Conservation (phyloP, 495 filamentous ascomycete genomes). For the Geopyxis carbonaria region DNA sequence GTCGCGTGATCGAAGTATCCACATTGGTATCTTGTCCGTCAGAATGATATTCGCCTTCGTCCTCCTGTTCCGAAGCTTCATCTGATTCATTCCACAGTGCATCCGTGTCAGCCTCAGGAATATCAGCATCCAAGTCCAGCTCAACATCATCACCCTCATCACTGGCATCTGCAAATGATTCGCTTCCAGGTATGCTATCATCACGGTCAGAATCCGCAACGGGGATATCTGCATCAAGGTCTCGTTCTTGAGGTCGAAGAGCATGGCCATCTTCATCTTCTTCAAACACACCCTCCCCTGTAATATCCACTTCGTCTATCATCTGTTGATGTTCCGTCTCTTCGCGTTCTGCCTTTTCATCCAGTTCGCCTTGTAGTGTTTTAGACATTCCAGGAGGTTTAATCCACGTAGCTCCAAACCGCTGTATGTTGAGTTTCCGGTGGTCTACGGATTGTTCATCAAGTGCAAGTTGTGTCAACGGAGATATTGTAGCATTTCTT, state of each 20-base stretch:
- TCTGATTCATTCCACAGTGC: conserved; percentile 26
- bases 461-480: conserved; percentile 42
- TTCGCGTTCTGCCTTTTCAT: conserved; percentile 64
- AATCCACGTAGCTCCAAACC: conserved; percentile 64
- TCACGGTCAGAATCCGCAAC: conserved; percentile 9
- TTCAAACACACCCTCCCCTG: conserved; percentile 26
- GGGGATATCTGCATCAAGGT: conserved; percentile 22
- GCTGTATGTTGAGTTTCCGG: conserved; percentile 53
- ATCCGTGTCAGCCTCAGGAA: conserved; percentile 17
- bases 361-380: conserved; percentile 62
- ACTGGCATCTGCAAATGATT: conserved; percentile 16
- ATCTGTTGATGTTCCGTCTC: conserved; percentile 48
- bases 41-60: conserved; percentile 23
- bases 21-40: conserved; percentile 17
- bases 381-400: conserved; percentile 58
- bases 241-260: no score
- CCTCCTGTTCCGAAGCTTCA: conserved; percentile 30
- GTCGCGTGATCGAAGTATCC: conserved; percentile 2
- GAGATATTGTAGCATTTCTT: conserved; percentile 30
- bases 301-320: conserved; percentile 44
- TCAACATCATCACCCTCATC: conserved; percentile 19
- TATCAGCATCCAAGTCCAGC: conserved; percentile 13
- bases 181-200: conserved; percentile 13
- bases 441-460: conserved; percentile 52
- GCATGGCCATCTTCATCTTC: conserved; percentile 22